Conservation (phyloP, 768 basidiomycete species). For the Sarcodon sp. region DNA sequence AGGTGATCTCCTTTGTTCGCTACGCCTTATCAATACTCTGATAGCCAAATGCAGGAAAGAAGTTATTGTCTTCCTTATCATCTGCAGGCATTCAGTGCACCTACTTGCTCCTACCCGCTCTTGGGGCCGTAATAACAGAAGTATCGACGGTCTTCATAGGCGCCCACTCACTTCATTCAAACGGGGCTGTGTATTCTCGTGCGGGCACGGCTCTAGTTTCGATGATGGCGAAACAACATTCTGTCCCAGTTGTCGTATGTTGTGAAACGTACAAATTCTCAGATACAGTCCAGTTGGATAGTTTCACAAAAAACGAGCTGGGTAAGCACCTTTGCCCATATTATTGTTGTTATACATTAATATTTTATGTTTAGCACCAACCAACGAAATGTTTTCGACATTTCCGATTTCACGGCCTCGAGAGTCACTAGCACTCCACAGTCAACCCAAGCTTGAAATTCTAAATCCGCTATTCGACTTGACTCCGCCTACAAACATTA, state of each 20-base stretch:
- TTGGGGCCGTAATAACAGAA: conserved; percentile 68
- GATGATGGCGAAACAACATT: conserved; percentile 86
- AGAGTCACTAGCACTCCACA: conserved; percentile 14
- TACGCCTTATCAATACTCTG: not conserved
- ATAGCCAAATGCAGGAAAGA: conserved; percentile 45
- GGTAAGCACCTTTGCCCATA: conserved; percentile 32
- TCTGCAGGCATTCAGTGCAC: conserved; percentile 70
- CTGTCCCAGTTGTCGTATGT: conserved; percentile 90
- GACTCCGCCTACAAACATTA: conserved; percentile 84
- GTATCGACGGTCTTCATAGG: conserved; percentile 82
- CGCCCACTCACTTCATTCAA: conserved; percentile 88
- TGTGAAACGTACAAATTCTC: conserved; percentile 99
- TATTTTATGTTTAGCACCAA: conserved; percentile 13
- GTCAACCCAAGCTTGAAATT: conserved; percentile 49
- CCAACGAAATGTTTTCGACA: conserved; percentile 20
- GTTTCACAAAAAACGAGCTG: conserved; percentile 92
- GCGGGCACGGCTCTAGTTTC: conserved; percentile 94
- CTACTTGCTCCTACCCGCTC: conserved; percentile 82
- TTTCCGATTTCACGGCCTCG: conserved; percentile 19
- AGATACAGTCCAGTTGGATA: conserved; percentile 85
- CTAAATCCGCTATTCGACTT: conserved; percentile 89
- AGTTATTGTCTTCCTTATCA: conserved; percentile 57
- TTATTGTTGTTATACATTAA: not conserved
- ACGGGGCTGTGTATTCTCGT: conserved; percentile 87
- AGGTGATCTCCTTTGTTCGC: conserved; percentile 29